Conservation (phyloP, 2,329 filamentous ascomycete genomes). For the Aspergillus luchuensis region DNA sequence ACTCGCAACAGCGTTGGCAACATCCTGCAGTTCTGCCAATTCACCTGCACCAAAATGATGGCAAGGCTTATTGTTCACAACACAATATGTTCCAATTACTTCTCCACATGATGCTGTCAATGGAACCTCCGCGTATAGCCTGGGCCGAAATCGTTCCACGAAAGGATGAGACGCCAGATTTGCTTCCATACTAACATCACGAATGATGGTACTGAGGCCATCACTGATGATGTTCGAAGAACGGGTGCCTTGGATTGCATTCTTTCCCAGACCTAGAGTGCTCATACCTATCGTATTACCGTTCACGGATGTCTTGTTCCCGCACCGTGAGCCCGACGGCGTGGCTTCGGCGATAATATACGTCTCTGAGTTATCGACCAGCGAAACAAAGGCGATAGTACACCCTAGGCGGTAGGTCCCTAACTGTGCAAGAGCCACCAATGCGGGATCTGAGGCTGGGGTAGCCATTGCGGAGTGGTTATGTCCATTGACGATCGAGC, state of each 20-base stretch:
- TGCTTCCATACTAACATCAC: slow-evolving; percentile 41
- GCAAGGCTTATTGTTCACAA: slow-evolving; percentile 59
- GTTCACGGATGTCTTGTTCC: slow-evolving; percentile 17
- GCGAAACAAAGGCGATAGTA: slow-evolving; percentile 48
- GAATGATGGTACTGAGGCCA: slow-evolving; percentile 33
- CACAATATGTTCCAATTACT: slow-evolving; percentile 60
- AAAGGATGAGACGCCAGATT: slow-evolving; percentile 38
- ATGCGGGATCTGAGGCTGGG: slow-evolving; percentile 25
- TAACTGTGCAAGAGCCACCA: slow-evolving; percentile 55
- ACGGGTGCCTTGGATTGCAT: background rate
- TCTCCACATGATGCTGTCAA: slow-evolving; percentile 58
- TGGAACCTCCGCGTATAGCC: slow-evolving; percentile 63
- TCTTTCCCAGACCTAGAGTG: slow-evolving; percentile 12
- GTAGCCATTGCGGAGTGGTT: background rate
- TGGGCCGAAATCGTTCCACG: slow-evolving; percentile 34
- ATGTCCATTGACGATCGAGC: background rate
- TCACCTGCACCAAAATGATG: slow-evolving; percentile 38
- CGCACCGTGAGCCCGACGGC: slow-evolving; percentile 30
- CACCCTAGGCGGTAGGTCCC: slow-evolving; percentile 47
- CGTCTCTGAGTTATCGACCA: slow-evolving; percentile 52
- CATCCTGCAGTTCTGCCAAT: slow-evolving; percentile 12
- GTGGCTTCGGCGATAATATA: slow-evolving; percentile 56
- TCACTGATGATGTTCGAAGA: slow-evolving; percentile 1
- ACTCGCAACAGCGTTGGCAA: slow-evolving; percentile 51
- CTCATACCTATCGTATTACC: slow-evolving; percentile 25